Base-by-base conservation (phyloP, 225 moss, liverwort and hornwort species). In the Pseudisothecium myosuroides region DNA sequence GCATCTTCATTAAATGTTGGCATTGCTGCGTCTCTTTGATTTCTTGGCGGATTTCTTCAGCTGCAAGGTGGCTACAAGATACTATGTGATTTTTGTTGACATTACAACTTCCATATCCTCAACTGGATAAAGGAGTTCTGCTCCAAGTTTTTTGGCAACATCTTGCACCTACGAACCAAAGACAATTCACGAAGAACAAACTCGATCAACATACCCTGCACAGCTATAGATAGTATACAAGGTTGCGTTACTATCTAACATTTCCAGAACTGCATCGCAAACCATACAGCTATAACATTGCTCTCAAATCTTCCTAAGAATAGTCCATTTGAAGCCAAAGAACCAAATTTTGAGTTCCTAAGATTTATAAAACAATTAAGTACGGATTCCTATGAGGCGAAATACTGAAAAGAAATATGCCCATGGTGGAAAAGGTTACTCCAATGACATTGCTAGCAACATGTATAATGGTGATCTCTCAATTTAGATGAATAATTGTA, bases 71-170 rank as follows among this genome's bases (percentile, higher is more conserved):
- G 96, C 98, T 55, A 97, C 95, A 83, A 98, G 81, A 81, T 91
- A 98, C 37, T 96, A 92, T 43, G 96, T 94, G 59, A 98, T 92
- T 86, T 96, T 94, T 52, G 96, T 98, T 90, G 98, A 98, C 97
- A 98, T 95, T 64, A 96, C 96, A 61, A 92, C 90, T 89, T 92
- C 94, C 88, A 93, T 68, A 85, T 96, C 94, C 74, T 94, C 90
- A 69, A 95, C 93, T 91, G 88, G 81, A 84, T 95, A 98, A 24
- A 97, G 77, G 37, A 98, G 90, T 76, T 92, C 88, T 37, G 95
- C 97, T 89, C 89, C 92, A 76, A 98, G 92, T 50, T 93, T 94
- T 83, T 95, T 97, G 14, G 93, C 93, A 87, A 98, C 96, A 93
- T 98, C 98, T 86, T 98, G 96, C 81, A 98, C 97, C 98, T 98